Percentiles rank a stretch among this genome's conserved stretches.
Conservation (phyloP, 2,329 filamentous ascomycete species). For the Phyllosticta citrichinensis region DNA sequence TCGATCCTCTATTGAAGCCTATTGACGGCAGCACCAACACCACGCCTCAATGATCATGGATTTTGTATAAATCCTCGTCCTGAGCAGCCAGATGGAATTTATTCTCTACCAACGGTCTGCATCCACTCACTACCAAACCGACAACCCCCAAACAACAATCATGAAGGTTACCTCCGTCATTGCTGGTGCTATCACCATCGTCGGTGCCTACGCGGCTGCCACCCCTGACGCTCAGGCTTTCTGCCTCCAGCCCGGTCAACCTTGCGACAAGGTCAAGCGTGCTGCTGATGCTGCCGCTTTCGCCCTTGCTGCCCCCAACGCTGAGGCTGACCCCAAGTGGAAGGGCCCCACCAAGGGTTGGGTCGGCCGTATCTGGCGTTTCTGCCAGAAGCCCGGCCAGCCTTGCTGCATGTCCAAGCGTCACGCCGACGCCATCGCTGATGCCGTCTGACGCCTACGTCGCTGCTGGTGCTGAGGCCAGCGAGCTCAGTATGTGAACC, state of each 20-base stretch:
- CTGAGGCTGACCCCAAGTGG: conserved; percentile 10
- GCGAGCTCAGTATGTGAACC: conserved; percentile 9
- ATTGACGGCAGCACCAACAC: background rate
- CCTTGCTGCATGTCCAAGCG: conserved; percentile 10
- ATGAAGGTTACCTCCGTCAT: conserved; percentile 41
- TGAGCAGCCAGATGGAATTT: conserved; percentile 1
- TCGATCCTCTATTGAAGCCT: conserved; percentile 12
- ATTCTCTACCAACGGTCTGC: conserved; percentile 12
- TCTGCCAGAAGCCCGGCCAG: conserved; percentile 13
- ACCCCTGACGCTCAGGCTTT: conserved; percentile 23
- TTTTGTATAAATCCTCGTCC: conserved; percentile 1
- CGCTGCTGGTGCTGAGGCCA: conserved; percentile 9
- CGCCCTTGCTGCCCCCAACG: conserved; percentile 16
- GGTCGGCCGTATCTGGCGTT: conserved; percentile 10
- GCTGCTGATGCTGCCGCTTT: conserved; percentile 24
- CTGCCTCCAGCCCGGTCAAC: conserved; percentile 20
- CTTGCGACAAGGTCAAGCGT: conserved; percentile 23
- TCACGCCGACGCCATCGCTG: background rate
- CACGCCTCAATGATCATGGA: background rate
- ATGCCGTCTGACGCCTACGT: background rate
- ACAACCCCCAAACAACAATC: conserved; percentile 16
- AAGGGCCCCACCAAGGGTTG: conserved; percentile 6
- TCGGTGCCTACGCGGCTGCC: conserved; percentile 31
- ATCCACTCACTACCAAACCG: conserved; percentile 11
- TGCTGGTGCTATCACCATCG: conserved; percentile 31